Percentiles rank a stretch among this genome's conserved stretches.
phyloP scores from a whole-genome alignment of 129 eudicot species.

The Solidago caesia region DNA sequence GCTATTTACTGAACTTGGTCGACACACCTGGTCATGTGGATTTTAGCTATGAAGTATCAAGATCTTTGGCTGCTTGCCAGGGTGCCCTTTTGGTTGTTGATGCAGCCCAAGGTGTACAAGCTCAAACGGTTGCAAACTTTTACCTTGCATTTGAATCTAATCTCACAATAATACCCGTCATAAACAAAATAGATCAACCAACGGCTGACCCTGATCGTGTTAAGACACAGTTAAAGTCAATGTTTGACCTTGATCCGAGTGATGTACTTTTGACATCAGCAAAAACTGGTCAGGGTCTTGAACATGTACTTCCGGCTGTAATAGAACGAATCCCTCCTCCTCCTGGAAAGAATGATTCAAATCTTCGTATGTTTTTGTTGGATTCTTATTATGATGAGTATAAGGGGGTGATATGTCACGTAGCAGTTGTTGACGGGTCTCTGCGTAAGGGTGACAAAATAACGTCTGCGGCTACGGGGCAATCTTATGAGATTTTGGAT shows the following conservation, averaged over 20 bases:
- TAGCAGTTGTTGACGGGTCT: slow-evolving; percentile 92
- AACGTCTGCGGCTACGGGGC: slow-evolving; percentile 85
- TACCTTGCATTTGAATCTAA: slow-evolving; percentile 90
- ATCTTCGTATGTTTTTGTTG: slow-evolving; percentile 84
- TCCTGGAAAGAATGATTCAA: slow-evolving; percentile 56
- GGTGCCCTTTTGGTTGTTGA: slow-evolving; percentile 95
- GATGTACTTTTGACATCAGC: slow-evolving; percentile 91
- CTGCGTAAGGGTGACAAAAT: slow-evolving; percentile 81
- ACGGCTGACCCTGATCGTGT: slow-evolving; percentile 99
- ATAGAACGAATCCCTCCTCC: slow-evolving; percentile 93
- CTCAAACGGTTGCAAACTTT: slow-evolving; percentile 97
- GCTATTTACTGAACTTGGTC: slow-evolving; percentile 69
- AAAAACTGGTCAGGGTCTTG: slow-evolving; percentile 91
- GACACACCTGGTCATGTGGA: slow-evolving; percentile 99
- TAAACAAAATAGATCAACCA: slow-evolving; percentile 96
- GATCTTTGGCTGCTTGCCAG: slow-evolving; percentile 97
- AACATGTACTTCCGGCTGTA: slow-evolving; percentile 92
- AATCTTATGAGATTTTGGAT: slow-evolving; percentile 79
- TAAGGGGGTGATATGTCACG: slow-evolving; percentile 97
- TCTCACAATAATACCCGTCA: slow-evolving; percentile 75
- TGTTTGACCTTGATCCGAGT: slow-evolving; percentile 86
- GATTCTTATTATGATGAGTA: slow-evolving; percentile 98
- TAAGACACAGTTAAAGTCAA: slow-evolving; percentile 75
- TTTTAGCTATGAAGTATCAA: slow-evolving; percentile 95
- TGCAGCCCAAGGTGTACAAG: slow-evolving; percentile 99